Conservation (phyloP, 176 grass and related monocot species). For the Musa beccarii region DNA sequence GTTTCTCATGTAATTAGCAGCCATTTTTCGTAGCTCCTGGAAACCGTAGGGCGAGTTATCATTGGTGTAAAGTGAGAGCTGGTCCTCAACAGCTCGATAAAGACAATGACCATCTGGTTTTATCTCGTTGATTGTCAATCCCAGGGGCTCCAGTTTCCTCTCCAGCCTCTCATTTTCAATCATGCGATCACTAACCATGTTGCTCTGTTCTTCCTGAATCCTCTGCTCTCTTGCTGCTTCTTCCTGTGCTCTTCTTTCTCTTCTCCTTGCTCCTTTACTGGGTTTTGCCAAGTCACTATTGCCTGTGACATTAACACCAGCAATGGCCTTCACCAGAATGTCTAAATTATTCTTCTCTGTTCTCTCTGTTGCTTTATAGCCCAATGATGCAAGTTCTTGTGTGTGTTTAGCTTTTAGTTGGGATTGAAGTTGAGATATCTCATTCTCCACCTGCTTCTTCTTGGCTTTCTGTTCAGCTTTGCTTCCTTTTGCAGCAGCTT, state of each 20-base stretch:
- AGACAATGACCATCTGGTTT: conserved; percentile 25
- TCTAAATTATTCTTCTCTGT: not conserved
- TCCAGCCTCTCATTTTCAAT: conserved; percentile 16
- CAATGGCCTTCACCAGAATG: conserved; percentile 14
- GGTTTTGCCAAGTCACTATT: conserved; percentile 1
- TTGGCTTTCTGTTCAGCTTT: conserved; percentile 22
- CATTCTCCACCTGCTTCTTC: conserved; percentile 22
- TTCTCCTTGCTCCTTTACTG: conserved; percentile 1
- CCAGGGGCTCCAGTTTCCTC: conserved; percentile 11
- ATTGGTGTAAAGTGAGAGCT: conserved; percentile 15
- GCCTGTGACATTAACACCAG: not conserved
- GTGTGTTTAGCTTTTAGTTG: conserved; percentile 11
- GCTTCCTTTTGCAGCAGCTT: conserved; percentile 21
- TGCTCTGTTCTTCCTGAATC: conserved; percentile 21
- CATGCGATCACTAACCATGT: conserved; percentile 20
- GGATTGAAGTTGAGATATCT: conserved; percentile 8
- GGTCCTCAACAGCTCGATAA: conserved; percentile 19
- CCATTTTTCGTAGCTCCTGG: conserved; percentile 69
- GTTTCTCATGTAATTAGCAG: conserved; percentile 72
- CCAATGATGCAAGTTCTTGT: not conserved
- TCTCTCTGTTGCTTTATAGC: not conserved
- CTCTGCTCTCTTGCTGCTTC: conserved; percentile 20
- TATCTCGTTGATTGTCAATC: conserved; percentile 22
- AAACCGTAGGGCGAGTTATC: conserved; percentile 37
- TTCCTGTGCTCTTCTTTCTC: conserved; percentile 16